Base-by-base conservation (phyloP, 805 yeast species). In the Starmerella riodocensis region DNA sequence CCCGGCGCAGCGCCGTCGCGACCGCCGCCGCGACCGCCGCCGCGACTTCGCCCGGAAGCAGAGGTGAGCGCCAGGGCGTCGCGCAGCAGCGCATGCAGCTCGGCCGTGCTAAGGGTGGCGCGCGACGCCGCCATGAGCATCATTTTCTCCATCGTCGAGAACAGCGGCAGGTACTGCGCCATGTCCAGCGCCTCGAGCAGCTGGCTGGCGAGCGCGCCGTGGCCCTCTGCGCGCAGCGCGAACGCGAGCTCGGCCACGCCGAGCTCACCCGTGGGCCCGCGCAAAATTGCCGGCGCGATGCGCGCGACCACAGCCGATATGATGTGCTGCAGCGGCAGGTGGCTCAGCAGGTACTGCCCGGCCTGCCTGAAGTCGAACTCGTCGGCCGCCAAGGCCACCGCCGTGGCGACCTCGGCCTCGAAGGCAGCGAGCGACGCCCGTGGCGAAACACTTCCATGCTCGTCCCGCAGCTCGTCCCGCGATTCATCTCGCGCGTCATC, bases 121-220 rank as follows among this genome's bases (percentile, higher is more conserved):
- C 31, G 9, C n/a, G 31, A 28, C 9, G 7, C 8, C 31, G 9
- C 14, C n/a, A 17, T 11, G 31, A 28, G 17, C 14, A 17, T 8
- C n/a, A n/a, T n/a, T n/a, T n/a, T n/a, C 9, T 14, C 17, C 9
- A 13, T 13, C 27, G 27, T 24, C 13, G 13, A 9, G 13, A 24
- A 24, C 12, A 24, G 13, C 27, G 13, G 13, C 12, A 13, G 9
- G 9, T 24, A 9, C 27, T 9, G 27, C 9, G 9, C 12, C 13
- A 24, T 11, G 18, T 28, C 31, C 17, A 45, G 25, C 23, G 40
- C 51, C 9, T 32, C 39, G 13, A 49, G 32, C 6, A 49, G 29
- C 29, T 51, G 55, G 3, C 26, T 23, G 5, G 52, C 53, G 11
- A 53, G 43, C 9, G 46, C 42, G 12, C 29, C 39, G 11, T 48